Evolutionary conservation across 306 rosid genomes (phyloP), one percentile per base, ranked within the genome.

Genomic region (Gynostemma pentaphyllum): DNA sequence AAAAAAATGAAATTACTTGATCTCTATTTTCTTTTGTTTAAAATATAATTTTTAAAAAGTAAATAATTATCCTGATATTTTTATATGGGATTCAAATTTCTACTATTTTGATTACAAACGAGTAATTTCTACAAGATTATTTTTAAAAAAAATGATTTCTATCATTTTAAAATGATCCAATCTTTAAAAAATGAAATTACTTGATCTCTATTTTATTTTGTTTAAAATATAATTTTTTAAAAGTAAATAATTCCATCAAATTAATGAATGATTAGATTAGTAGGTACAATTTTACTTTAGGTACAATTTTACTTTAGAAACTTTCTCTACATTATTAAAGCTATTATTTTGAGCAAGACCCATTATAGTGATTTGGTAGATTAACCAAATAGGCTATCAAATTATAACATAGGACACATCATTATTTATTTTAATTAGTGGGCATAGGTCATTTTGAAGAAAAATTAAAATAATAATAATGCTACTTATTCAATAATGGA

Each of bases 401-500:
- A 11, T 57, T 21, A 59, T 37, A 21, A 3, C 37, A 6, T 51
- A 51, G 19, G 11, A 12, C 16, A 19, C 29, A 34, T 36, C 32
- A 4, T 49, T 12, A 37, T 21, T 59, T 21, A 59, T 29, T 32
- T 7, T 7, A 59, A 40, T 30, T 21, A 22, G 21, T 21, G 46
- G 65, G 21, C 7, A 36, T 1, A 18, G 0, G 24, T 57, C 64
- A 34, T 57, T 36, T 57, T 19, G 9, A 59, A 19, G 21, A 11
- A 18, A 56, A 56, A 23, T 26, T n/a, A 30, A 55, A 55, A n/a
- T n/a, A n/a, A n/a, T 21, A 60, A 60, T 60, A 22, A 7, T 39
- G 7, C 4, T 60, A 39, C 16, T 39, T 60, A n/a, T 60, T 39
- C 65, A 60, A 60, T 39, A 60, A 60, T 60, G 65, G 48, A 60